Conservation (phyloP, 2,329 filamentous ascomycete genomes). For the Sporothrix luriei region DNA sequence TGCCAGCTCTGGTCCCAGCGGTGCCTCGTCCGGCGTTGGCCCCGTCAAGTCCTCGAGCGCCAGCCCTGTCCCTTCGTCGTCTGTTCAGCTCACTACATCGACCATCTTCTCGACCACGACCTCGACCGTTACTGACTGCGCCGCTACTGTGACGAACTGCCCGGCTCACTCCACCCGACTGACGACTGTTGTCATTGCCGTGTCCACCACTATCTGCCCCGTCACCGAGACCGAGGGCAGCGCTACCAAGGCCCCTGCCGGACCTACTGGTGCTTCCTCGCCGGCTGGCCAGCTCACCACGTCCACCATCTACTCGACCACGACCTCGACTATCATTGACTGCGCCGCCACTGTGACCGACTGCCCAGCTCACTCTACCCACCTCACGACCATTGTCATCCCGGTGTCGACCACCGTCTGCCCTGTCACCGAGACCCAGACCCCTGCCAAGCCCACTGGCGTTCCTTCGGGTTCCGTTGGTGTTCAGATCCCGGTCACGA, state of each 20-base stretch:
- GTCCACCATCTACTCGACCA: not conserved
- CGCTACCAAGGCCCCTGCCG: constrained; percentile 38
- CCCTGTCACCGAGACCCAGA: too few species aligned
- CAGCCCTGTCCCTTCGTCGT: constrained; percentile 14
- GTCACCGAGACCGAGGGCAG: constrained; percentile 56
- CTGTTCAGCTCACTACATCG: constrained; percentile 37
- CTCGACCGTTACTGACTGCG: constrained; percentile 56
- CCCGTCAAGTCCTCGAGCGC: not conserved
- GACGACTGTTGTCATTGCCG: constrained; percentile 55
- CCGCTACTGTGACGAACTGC: constrained; percentile 53
- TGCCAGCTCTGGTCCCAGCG: not conserved
- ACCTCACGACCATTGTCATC: too few species aligned
- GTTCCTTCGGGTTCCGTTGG: too few species aligned
- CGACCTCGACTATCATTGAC: too few species aligned
- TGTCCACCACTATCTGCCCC: constrained; percentile 64
- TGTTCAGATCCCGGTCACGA: constrained; percentile 42
- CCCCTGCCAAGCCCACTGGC: not conserved
- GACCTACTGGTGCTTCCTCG: constrained; percentile 37
- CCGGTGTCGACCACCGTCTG: too few species aligned
- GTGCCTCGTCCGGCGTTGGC: constrained; percentile 9
- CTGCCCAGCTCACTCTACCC: too few species aligned
- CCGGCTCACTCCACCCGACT: constrained; percentile 52
- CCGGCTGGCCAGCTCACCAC: not conserved
- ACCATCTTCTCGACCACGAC: constrained; percentile 53
- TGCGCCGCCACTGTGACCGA: too few species aligned